These are phyloP conservation scores for Yamadazyma taylorii DNA, from an alignment of 1,139 yeast genomes.

Conservation along the genomic window DNA sequence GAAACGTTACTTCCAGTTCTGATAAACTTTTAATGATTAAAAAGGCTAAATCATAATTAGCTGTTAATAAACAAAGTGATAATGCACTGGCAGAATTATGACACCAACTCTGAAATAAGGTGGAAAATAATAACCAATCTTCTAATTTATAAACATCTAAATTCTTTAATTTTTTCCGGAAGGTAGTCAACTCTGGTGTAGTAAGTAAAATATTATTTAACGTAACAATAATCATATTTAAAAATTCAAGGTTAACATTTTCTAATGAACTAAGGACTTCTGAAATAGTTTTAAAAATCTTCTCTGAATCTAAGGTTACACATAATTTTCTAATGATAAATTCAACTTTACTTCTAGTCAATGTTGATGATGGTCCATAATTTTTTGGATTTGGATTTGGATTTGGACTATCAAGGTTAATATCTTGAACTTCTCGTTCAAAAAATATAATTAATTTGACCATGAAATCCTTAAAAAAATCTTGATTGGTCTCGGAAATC, in stretches of 20 bases:
- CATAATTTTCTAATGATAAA: constrained; percentile 84
- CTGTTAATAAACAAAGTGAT: constrained; percentile 81
- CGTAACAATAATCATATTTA: constrained; percentile 81
- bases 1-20: constrained; percentile 72
- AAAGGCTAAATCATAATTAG: constrained; percentile 87
- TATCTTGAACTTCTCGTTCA: constrained; percentile 41
- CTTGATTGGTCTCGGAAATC: constrained; percentile 79
- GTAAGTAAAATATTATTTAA: constrained; percentile 86
- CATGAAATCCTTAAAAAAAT: constrained; percentile 75
- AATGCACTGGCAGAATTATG: constrained; percentile 88
- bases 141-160: constrained; percentile 49
- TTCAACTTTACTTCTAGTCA: constrained; percentile 72
- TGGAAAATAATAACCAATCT: constrained; percentile 72
- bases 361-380: constrained; percentile 9
- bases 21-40: constrained; percentile 72
- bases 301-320: constrained; percentile 75
- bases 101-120: constrained; percentile 89
- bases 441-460: constrained; percentile 68
- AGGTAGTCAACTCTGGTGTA: constrained; percentile 72
- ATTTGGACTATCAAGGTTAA: constrained; percentile 21
- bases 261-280: constrained; percentile 61
- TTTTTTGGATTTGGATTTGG: constrained; percentile 6
- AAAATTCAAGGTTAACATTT: constrained; percentile 66
- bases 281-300: constrained; percentile 79
- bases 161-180: constrained; percentile 65